A percentile compares a stretch with the other conserved stretches of the same genome.
These are phyloP conservation scores for Senna tora DNA, from an alignment of 306 rosid genomes.

Conservation along the genomic window DNA sequence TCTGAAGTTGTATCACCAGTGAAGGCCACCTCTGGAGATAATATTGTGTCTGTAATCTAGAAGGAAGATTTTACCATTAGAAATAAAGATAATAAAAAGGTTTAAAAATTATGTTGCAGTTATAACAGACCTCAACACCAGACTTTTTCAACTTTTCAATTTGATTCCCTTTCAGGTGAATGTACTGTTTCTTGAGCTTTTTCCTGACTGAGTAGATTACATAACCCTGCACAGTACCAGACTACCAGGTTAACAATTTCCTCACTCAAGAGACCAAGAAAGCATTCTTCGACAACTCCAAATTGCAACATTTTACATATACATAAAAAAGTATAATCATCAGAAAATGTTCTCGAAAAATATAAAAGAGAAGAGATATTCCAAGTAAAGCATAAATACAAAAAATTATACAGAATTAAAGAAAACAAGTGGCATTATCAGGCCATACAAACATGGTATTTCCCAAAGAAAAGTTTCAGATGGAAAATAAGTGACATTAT, in stretches of 20 bases:
- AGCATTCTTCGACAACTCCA: slow-evolving; percentile 1
- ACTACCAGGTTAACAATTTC: slow-evolving; percentile 18
- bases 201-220: slow-evolving; percentile 87
- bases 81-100: slow-evolving; percentile 22
- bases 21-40: slow-evolving; percentile 98
- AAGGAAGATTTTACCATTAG: slow-evolving; percentile 41
- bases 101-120: slow-evolving; percentile 27
- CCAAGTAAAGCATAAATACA: not conserved
- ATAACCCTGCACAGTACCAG: slow-evolving; percentile 85
- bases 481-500: not conserved
- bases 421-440: not conserved
- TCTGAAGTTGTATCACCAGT: slow-evolving; percentile 91
- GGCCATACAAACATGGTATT: slow-evolving; percentile 1
- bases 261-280: not conserved
- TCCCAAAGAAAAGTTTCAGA: slow-evolving; percentile 1
- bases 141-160: slow-evolving; percentile 92
- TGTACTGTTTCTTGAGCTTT: slow-evolving; percentile 88
- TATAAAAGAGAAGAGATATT: slow-evolving; percentile 2
- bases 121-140: slow-evolving; percentile 82
- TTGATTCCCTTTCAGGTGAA: slow-evolving; percentile 86
- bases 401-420: not conserved
- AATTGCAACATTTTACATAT: slow-evolving; percentile 3
- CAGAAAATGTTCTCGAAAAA: not conserved
- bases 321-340: too few relatives aligned
- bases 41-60: slow-evolving; percentile 81